Evolutionary conservation across 345 rosid genomes (phyloP), one percentile per base, ranked within the genome.

Genomic region (Trapa bicornis): DNA sequence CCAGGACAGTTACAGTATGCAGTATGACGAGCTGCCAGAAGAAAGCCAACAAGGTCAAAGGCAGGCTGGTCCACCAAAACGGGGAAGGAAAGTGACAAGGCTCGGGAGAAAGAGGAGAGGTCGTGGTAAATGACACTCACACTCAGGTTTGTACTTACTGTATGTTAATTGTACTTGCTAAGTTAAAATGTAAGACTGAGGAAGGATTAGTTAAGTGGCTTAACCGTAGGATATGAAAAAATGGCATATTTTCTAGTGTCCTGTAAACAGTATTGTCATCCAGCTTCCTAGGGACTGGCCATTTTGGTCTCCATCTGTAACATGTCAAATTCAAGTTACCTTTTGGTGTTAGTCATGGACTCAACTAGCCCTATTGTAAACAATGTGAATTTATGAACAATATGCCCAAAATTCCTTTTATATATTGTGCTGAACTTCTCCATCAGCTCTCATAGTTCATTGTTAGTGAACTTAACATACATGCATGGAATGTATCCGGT

Each of bases 1-100:
- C 41, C 83, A 83, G 50, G 72, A 78, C 75, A 81, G 88, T 72
- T 78, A 77, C 47, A 82, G 83, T 82, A 66, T 76, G 67, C 85
- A 68, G 4, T 65, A 75, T 68, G 87, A 80, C 75, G 87, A 69
- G 68, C 54, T 73, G n/a, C 80, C 77, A 15, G 73, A 72, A 64
- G 76, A 78, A 14, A 68, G 77, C 54, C 75, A 64, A 42, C 78
- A 72, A n/a, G 79, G 60, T 68, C 56, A 76, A 54, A 73, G 73
- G 73, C 43, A 69, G 71, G 65, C 47, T 70, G 64, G 74, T 71
- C 1, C 64, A 12, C 47, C 41, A 13, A 80, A 71, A 68, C 72
- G 47, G 66, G 83, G 76, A 69, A 80, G 76, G 79, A 79, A 73
- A 71, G 48, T 71, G 64, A 74, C 76, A 71, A 77, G 86, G 80